Base-by-base conservation (phyloP, 176 grass and related monocot species). In the Eragrostis curvula region DNA sequence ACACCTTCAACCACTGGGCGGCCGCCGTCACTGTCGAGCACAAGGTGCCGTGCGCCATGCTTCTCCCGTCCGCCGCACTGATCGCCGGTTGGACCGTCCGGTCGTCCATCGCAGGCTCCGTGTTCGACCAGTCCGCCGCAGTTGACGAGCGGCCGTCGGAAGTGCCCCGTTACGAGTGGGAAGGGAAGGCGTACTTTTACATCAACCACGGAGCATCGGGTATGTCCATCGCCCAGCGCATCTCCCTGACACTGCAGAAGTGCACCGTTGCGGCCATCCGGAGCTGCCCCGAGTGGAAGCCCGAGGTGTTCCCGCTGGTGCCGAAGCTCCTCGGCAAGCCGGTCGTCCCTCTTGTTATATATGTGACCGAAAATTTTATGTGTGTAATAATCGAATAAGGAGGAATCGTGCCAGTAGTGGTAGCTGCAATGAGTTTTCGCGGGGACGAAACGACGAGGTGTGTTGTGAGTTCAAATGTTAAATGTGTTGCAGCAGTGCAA, bases 1-100 rank as follows among this genome's bases (percentile, higher is more conserved):
- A 87, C 76, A 85, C 70, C 18, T 5, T 45, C 2, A 63, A 75
- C 0, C 53, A 87, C 15, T 91, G 89, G 89, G 28, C 60, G 77
- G 61, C 27, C 48, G 28, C 52, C 75, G 74, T 25, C 68, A 80
- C 68, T 16, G 47, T 21, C 1, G 9, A 59, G n/a, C 56, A 59
- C 56, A 59, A 24, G 56, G 52, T n/a, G 52, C 52, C 52, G 21
- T n/a, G 52, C 52, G 52, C 20, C 6, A 56, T n/a, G 21, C 55
- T 58, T 58, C n/a, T 58, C 8, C 21, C 55, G 21, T 24, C 55
- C 11, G 55, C 55, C 3, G 55, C 55, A 7, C 3, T 58, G 21
- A 23, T 58, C 9, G 55, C 21, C 23, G 23, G 8, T n/a, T 58
- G 55, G 55, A 58, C n/a, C 21, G 21, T 20, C 55, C 55, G 55